Evolutionary conservation across 192 early-diverging fungal species (phyloP).

Genomic region (Lobosporangium transversale): DNA sequence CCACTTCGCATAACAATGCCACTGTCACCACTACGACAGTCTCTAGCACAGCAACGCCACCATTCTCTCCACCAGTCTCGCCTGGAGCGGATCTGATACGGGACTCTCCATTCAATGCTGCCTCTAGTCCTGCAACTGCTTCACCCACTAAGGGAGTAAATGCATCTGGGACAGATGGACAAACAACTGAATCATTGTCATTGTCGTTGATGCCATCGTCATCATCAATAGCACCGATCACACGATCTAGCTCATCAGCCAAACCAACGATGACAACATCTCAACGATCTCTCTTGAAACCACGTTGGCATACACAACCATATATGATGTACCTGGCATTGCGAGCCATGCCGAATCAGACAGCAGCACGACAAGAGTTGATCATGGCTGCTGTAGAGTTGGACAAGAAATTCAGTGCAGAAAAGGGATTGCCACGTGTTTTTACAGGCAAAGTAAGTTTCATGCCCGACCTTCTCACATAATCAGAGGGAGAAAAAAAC

Average conservation of each 20-base stretch:
- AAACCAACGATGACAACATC: constrained; percentile 7
- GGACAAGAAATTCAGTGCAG: constrained; percentile 79
- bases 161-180: not conserved
- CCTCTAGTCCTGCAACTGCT: constrained; percentile 6
- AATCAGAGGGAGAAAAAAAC: not conserved
- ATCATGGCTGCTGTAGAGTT: constrained; percentile 79
- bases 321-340: constrained; percentile 88
- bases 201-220: constrained; percentile 4
- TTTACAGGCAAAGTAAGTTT: constrained; percentile 85
- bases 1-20: not conserved
- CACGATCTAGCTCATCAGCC: not conserved
- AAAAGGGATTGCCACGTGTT: constrained; percentile 77
- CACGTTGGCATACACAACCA: constrained; percentile 92
- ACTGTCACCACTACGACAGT: too few species aligned
- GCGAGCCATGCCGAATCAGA: constrained; percentile 71
- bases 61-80: constrained; percentile 38
- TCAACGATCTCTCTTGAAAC: constrained; percentile 52
- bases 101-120: constrained; percentile 13
- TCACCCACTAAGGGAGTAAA: constrained; percentile 22
- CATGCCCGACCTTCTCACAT: too few species aligned
- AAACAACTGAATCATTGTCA: too few species aligned
- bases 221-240: constrained; percentile 11
- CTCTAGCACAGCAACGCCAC: too few species aligned
- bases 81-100: constrained; percentile 25
- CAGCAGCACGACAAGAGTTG: constrained; percentile 75